Evolutionary conservation across 495 filamentous ascomycete genomes (phyloP).

Genomic region (Darksidea phi): DNA sequence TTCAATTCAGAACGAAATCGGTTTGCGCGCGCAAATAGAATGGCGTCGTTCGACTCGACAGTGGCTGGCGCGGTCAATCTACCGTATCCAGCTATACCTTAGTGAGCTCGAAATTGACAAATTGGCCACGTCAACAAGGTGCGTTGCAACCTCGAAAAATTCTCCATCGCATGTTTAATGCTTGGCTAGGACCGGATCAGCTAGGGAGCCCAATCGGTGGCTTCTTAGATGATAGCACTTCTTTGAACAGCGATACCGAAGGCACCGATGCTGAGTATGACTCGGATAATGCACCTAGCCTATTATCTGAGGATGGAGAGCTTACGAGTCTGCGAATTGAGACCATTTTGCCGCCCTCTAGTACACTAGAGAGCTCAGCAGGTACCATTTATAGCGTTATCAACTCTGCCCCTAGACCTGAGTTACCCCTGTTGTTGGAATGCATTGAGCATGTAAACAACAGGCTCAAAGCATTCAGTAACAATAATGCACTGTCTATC

Average conservation of each 20-base stretch:
- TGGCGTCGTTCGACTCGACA: too few species aligned
- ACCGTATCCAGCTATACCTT: too few species aligned
- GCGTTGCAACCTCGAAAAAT: not conserved
- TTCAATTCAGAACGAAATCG: too few species aligned
- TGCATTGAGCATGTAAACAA: conserved; percentile 4
- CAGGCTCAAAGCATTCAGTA: not conserved
- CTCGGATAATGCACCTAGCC: not conserved
- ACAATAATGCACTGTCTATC: not conserved
- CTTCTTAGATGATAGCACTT: not conserved
- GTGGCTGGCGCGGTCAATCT: too few species aligned
- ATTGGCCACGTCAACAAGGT: not conserved
- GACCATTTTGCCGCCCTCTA: not conserved
- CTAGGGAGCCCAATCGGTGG: not conserved
- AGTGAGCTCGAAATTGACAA: not conserved
- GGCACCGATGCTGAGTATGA: not conserved
- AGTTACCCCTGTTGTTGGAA: not conserved
- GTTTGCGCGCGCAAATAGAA: too few species aligned
- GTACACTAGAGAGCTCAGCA: not conserved
- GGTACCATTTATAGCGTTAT: not conserved
- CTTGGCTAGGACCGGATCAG: not conserved
- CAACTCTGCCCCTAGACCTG: not conserved
- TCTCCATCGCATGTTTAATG: not conserved
- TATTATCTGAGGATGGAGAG: not conserved
- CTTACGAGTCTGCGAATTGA: not conserved
- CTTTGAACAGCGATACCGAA: not conserved